phyloP scores from a whole-genome alignment of 2,329 filamentous ascomycete genomes.

The Fusarium nodosum region DNA sequence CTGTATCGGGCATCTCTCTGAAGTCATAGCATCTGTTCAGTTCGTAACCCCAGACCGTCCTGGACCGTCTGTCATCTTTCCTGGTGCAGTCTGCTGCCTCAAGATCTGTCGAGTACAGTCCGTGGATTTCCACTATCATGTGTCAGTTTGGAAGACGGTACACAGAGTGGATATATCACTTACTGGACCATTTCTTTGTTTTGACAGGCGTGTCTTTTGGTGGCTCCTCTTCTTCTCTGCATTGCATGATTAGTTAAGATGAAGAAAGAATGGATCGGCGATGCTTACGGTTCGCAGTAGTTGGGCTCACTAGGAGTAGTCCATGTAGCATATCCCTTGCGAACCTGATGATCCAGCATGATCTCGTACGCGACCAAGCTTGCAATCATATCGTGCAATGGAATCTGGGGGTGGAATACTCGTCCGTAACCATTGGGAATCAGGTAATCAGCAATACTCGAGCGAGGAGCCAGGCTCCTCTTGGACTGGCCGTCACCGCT shows the following conservation, averaged over 20 bases:
- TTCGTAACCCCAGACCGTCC: not conserved
- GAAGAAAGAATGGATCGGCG: not conserved
- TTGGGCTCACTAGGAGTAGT: not conserved
- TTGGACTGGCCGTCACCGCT: not conserved
- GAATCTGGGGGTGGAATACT: slow-evolving; percentile 22
- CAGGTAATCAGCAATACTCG: slow-evolving; percentile 7
- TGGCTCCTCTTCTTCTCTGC: not conserved
- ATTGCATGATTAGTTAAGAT: not conserved
- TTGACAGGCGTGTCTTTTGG: not conserved
- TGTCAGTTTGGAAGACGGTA: not conserved
- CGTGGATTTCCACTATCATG: not conserved
- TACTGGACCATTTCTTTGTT: not conserved
- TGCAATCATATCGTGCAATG: slow-evolving; percentile 4
- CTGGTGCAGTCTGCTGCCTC: not conserved
- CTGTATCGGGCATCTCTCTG: not conserved
- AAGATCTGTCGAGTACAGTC: not conserved
- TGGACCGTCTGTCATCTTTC: not conserved
- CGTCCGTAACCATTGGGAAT: slow-evolving; percentile 8
- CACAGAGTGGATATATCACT: not conserved
- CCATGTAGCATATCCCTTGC: not conserved
- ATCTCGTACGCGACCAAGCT: slow-evolving; percentile 3
- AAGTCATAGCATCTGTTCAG: not conserved
- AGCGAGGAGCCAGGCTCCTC: slow-evolving; percentile 2
- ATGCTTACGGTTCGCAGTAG: not conserved
- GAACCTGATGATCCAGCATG: not conserved